Evolutionary conservation across 257 asterid genomes (phyloP), one percentile per base, ranked within the genome.

Genomic region (Eustoma russellianum): DNA sequence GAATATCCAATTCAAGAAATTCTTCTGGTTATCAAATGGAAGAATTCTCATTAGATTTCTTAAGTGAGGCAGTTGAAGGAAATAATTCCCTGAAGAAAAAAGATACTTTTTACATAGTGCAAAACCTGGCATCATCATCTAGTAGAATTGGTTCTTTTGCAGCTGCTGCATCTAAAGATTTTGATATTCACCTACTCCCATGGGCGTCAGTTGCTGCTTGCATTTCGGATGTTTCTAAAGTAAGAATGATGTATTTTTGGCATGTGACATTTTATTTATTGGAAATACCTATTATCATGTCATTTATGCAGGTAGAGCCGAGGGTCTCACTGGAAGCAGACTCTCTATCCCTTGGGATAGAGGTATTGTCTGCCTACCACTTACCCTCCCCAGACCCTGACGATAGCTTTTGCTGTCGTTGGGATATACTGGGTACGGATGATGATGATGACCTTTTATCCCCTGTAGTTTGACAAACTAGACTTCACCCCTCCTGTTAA

Each of bases 201-300:
- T 90, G 96, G 98, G 96, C 94, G 64, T 86, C 98, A 0, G 94
- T 90, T 66, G 96, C 96, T 30, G 95, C 88, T 59, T 90, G 97
- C 65, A 58, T 86, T 66, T 86, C 93, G 65, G 90, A 86, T 71
- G 74, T 78, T 73, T 65, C 63, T 67, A 53, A 81, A 63, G 96
- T 86, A 81, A 70, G 41, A 17, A 38, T 63, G 55, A 67, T 53
- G 51, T 62, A 66, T 46, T 69, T 66, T 63, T 24, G 30, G 30
- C 3, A 24, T 24, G 30, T 24, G 30, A 24, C 30, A 24, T 24
- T 24, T 24, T 24, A 4, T 24, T 24, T 24, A 24, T 24, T 24
- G 30, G 30, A 24, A 24, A 24, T n/a, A n/a, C n/a, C n/a, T n/a
- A n/a, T n/a, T n/a, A n/a, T n/a, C n/a, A n/a, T n/a, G n/a, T n/a